phyloP scores from a whole-genome alignment of 371 early-diverging fungal species.

The Mortierella sp. region DNA sequence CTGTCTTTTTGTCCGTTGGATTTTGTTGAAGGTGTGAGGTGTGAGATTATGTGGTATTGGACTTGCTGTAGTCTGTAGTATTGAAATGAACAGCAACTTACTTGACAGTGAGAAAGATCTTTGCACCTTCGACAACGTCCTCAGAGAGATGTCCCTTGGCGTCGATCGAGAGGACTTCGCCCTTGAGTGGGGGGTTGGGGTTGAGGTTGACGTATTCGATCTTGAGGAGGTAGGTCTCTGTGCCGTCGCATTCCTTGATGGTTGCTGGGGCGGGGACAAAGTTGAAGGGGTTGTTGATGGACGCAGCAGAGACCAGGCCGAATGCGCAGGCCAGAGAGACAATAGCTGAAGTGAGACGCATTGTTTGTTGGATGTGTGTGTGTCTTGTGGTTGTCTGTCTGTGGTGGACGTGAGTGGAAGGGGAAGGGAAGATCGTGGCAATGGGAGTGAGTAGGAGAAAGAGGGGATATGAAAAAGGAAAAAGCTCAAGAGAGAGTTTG shows the following conservation, averaged over 20 bases:
- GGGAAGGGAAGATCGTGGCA: no score
- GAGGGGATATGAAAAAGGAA: no score
- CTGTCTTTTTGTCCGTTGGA: neutral
- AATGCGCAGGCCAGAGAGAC: conserved; percentile 45
- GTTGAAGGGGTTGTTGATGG: conserved; percentile 19
- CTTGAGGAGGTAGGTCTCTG: conserved; percentile 35
- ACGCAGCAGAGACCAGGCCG: conserved; percentile 17
- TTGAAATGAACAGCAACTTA: conserved; percentile 31
- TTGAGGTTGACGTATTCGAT: conserved; percentile 59
- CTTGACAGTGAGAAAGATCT: conserved; percentile 64
- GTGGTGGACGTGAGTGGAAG: no score
- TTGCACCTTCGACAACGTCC: conserved; percentile 66
- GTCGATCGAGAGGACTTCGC: conserved; percentile 63
- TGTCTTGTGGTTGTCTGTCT: neutral
- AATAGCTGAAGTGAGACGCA: conserved; percentile 42
- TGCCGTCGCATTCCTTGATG: conserved; percentile 47
- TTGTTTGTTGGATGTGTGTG: conserved; percentile 3
- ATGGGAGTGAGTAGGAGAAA: neutral
- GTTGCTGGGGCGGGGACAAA: conserved; percentile 11
- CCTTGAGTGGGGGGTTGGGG: conserved; percentile 73
- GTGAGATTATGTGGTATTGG: no score
- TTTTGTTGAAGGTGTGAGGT: neutral
- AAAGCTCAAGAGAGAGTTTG: neutral
- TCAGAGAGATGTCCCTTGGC: conserved; percentile 66
- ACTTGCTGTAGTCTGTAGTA: no score